phyloP scores from a whole-genome alignment of 495 filamentous ascomycete genomes.

The Rhypophila decipiens region DNA sequence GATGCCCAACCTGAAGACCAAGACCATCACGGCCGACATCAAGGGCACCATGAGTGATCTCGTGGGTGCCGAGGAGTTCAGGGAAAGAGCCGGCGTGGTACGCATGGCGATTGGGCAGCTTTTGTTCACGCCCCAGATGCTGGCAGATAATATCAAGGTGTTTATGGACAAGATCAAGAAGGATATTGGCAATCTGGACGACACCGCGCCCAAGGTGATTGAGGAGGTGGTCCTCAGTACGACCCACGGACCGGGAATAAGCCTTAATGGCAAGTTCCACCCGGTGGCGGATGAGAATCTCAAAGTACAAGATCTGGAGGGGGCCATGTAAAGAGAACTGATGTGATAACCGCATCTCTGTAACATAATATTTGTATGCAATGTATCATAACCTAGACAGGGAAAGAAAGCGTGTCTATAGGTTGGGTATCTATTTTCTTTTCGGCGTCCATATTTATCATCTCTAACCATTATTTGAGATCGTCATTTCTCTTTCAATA shows the following conservation, averaged over 20 bases:
- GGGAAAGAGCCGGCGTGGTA: constrained; percentile 78
- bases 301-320: constrained; percentile 47
- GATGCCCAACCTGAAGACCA: constrained; percentile 84
- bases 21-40: constrained; percentile 80
- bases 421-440: constrained; percentile 26
- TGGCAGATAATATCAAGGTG: constrained; percentile 76
- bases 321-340: constrained; percentile 34
- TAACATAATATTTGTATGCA: constrained; percentile 25
- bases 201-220: constrained; percentile 70
- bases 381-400: constrained; percentile 40
- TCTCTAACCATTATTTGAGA: neutral
- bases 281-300: constrained; percentile 49
- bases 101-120: constrained; percentile 86
- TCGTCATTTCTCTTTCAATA: constrained; percentile 46
- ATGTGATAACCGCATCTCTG: no score
- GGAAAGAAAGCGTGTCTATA: constrained; percentile 10
- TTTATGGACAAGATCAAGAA: constrained; percentile 72
- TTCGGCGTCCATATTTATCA: neutral
- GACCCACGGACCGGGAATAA: constrained; percentile 79
- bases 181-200: constrained; percentile 62
- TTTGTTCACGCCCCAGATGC: constrained; percentile 78
- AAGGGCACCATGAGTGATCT: constrained; percentile 63
- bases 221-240: constrained; percentile 94
- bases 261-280: constrained; percentile 70
- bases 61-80: constrained; percentile 77